Evolutionary conservation across 208 protist genomes (phyloP).

Genomic region (Phytomonas sp.): DNA sequence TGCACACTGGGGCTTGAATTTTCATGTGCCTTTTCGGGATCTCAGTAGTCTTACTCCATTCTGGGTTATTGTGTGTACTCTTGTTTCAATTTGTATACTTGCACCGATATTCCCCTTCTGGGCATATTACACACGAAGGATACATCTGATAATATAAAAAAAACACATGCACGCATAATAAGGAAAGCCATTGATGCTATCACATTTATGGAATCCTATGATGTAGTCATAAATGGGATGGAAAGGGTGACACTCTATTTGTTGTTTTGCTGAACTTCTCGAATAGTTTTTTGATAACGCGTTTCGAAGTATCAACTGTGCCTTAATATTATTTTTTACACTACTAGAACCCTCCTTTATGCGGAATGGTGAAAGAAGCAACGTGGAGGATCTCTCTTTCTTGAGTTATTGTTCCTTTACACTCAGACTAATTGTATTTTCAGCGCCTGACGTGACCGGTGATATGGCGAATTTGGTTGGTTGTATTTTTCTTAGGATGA

Average conservation of each 20-base stretch:
- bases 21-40: constrained; percentile 29
- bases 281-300: not conserved
- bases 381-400: not conserved
- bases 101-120: constrained; percentile 30
- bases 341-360: not conserved
- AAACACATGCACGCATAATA: not conserved
- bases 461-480: not conserved
- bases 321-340: not conserved
- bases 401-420: not conserved
- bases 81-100: constrained; percentile 16
- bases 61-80: constrained; percentile 31
- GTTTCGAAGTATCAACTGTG: not conserved
- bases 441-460: not conserved
- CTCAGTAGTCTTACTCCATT: constrained; percentile 31
- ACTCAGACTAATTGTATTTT: not conserved
- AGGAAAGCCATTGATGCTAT: constrained; percentile 1
- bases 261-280: not conserved
- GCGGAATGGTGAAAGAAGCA: not conserved
- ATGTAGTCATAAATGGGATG: not conserved
- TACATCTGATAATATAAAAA: constrained; percentile 26
- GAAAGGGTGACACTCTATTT: not conserved
- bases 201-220: constrained; percentile 1
- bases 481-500: not conserved
- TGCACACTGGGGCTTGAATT: constrained; percentile 67
- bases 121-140: constrained; percentile 22